Conservation (phyloP, 1,284 basidiomycete genomes). For the Coriolopsis trogii region DNA sequence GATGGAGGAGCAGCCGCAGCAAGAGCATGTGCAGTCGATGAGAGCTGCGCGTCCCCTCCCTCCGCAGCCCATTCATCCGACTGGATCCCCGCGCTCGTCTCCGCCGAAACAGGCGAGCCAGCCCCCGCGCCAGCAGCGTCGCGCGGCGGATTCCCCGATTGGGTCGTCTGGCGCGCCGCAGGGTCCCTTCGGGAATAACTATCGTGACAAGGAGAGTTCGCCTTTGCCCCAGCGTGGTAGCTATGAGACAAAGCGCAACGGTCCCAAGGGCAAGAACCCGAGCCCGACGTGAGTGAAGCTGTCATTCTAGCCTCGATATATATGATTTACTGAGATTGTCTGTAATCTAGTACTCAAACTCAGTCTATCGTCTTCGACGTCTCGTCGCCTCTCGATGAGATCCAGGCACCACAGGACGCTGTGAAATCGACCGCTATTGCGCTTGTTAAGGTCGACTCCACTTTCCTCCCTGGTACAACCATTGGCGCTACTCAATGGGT, state of each 20-base stretch:
- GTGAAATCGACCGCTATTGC: slow-evolving; percentile 84
- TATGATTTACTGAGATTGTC: background rate
- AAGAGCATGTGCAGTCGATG: slow-evolving; percentile 45
- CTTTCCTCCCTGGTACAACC: slow-evolving; percentile 80
- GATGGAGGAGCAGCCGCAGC: slow-evolving; percentile 45
- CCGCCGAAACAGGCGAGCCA: slow-evolving; percentile 54
- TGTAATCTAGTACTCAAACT: slow-evolving; percentile 6
- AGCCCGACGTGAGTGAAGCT: slow-evolving; percentile 62
- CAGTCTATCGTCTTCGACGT: slow-evolving; percentile 79
- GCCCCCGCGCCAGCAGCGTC: slow-evolving; percentile 32
- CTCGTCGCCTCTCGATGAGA: slow-evolving; percentile 65
- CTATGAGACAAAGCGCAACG: slow-evolving; percentile 41
- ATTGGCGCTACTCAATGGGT: slow-evolving; percentile 88
- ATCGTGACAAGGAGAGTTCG: slow-evolving; percentile 69
- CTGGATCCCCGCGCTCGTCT: slow-evolving; percentile 64
- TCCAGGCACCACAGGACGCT: slow-evolving; percentile 70
- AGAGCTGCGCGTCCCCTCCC: slow-evolving; percentile 53
- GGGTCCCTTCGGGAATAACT: slow-evolving; percentile 36
- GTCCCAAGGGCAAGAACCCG: slow-evolving; percentile 49
- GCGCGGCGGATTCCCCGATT: slow-evolving; percentile 38
- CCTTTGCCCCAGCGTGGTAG: slow-evolving; percentile 53
- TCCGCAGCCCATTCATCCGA: slow-evolving; percentile 50
- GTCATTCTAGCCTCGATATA: no score
- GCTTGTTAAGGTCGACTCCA: slow-evolving; percentile 77
- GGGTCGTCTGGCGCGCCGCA: slow-evolving; percentile 49